These are phyloP conservation scores for Emericellopsis terricola DNA, from an alignment of 495 filamentous ascomycete species.

Conservation along the genomic window DNA sequence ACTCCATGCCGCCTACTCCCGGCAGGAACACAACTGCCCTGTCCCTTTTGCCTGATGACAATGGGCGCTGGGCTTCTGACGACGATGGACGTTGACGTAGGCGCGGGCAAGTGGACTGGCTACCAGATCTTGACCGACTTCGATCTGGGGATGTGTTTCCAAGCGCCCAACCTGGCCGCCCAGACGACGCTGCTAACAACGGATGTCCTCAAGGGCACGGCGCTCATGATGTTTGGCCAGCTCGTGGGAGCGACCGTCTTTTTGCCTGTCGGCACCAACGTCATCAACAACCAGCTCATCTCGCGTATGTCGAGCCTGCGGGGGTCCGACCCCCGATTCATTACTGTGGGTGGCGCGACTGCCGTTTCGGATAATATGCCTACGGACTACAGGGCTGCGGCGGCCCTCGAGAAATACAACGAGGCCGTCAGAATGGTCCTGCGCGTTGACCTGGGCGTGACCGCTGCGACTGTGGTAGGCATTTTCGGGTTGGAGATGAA, in stretches of 20 bases:
- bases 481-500: slow-evolving; percentile 42
- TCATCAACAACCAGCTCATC: slow-evolving; percentile 42
- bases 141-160: slow-evolving; percentile 57
- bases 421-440: slow-evolving; percentile 34
- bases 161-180: slow-evolving; percentile 43
- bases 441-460: slow-evolving; percentile 31
- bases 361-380: slow-evolving; percentile 27
- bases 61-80: slow-evolving; percentile 50
- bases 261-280: slow-evolving; percentile 41
- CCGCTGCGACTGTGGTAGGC: slow-evolving; percentile 29
- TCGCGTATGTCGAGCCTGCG: slow-evolving; percentile 24
- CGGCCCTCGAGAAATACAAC: slow-evolving; percentile 41
- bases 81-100: slow-evolving; percentile 37
- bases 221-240: slow-evolving; percentile 49
- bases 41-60: slow-evolving; percentile 43
- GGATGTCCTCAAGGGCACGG: slow-evolving; percentile 43
- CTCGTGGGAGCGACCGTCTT: slow-evolving; percentile 50
- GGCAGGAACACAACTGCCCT: slow-evolving; percentile 47
- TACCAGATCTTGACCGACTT: slow-evolving; percentile 57
- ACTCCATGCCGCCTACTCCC: slow-evolving; percentile 34
- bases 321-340: slow-evolving; percentile 22
- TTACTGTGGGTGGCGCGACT: slow-evolving; percentile 40
- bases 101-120: slow-evolving; percentile 44
- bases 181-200: slow-evolving; percentile 38
- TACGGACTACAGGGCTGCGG: slow-evolving; percentile 15